Percentiles rank a stretch among this genome's conserved stretches.
Conservation (phyloP, 805 yeast genomes). For the Metschnikowia corniflorae region DNA sequence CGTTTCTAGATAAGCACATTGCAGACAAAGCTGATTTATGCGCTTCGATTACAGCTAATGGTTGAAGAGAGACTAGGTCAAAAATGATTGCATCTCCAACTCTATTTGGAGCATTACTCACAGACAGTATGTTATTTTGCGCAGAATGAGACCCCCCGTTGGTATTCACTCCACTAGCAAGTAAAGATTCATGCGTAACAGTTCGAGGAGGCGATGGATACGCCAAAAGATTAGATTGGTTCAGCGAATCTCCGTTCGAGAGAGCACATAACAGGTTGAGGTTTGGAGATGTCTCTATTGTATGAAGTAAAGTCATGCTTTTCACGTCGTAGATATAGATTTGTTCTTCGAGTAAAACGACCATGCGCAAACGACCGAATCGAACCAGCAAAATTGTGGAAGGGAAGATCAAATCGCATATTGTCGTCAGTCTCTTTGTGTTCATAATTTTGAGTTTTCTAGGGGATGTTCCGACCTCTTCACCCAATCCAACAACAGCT, state of each 20-base stretch:
- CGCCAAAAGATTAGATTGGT: constrained; percentile 53
- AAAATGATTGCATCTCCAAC: constrained; percentile 76
- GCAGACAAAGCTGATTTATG: constrained; percentile 76
- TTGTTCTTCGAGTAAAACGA: constrained; percentile 41
- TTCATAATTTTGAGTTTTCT: constrained; percentile 78
- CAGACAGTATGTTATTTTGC: constrained; percentile 38
- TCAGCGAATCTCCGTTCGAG: constrained; percentile 35
- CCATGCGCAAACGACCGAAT: constrained; percentile 30
- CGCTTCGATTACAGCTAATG: constrained; percentile 78
- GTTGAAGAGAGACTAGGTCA: constrained; percentile 70
- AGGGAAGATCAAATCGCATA: constrained; percentile 43
- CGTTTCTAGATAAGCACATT: constrained; percentile 67
- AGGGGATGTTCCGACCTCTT: constrained; percentile 68
- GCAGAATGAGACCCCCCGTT: constrained; percentile 40
- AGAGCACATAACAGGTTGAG: constrained; percentile 57
- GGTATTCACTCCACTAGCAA: constrained; percentile 39
- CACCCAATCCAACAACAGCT: constrained; percentile 79
- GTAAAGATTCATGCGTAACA: constrained; percentile 39
- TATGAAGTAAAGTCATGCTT: constrained; percentile 40
- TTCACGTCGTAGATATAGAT: constrained; percentile 41
- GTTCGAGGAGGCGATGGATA: constrained; percentile 76
- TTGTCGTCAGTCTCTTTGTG: constrained; percentile 59
- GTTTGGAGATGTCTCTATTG: constrained; percentile 44
- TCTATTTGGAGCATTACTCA: constrained; percentile 40
- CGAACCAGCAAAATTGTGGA: constrained; percentile 39